Base-by-base conservation (phyloP, 2,329 filamentous ascomycete species). In the Sporothrix phasma region DNA sequence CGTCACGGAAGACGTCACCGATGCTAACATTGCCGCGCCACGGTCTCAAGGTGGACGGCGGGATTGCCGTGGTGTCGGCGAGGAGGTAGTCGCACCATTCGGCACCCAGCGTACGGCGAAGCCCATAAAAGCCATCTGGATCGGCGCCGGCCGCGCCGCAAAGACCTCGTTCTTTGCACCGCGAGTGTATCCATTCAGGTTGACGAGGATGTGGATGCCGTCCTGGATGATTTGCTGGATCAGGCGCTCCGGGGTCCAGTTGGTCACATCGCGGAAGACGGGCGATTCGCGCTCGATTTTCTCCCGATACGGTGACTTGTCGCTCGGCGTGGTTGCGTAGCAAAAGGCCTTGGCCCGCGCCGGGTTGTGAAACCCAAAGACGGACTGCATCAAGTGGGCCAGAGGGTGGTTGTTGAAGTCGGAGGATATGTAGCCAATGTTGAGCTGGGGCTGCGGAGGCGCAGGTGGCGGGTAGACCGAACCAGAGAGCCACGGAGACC, bases 101-200 rank as follows among this genome's bases (percentile, higher is more conserved):
- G 2, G 94, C 94, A 5, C 94, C 94, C 0, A 99, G 79, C 0
- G 93, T 97, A 10, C 94, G 0, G 94, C 94, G 73, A 99, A 99
- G 0, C 94, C 94, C 94, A 99, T 99, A 72, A 99, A 99, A 0
- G 94, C 96, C 94, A 99, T 99, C 69, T 99, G 94, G 49, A 99
- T 91, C 0, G 94, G 94, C 2, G 92, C 92, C 17, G 94, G 91
- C 29, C 95, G 86, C 24, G 94, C 94, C 24, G 94, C 94, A 74
- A 99, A 99, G 3, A 99, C 88, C 73, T 99, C 94, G 70, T 99
- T 99, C 26, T 92, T 86, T n/a, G 94, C 94, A 34, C 94, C 94
- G 62, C 94, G 84, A 0, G 94, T 99, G 74, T 99, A 99, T 11
- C 94, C 94, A 71, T 99, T 99, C n/a, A 99, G 81, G 68, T 99